A percentile compares a stretch with the other conserved stretches of the same genome.
Evolutionary conservation across 331 rosid species (phyloP).

Genomic region (Arachis monticola): DNA sequence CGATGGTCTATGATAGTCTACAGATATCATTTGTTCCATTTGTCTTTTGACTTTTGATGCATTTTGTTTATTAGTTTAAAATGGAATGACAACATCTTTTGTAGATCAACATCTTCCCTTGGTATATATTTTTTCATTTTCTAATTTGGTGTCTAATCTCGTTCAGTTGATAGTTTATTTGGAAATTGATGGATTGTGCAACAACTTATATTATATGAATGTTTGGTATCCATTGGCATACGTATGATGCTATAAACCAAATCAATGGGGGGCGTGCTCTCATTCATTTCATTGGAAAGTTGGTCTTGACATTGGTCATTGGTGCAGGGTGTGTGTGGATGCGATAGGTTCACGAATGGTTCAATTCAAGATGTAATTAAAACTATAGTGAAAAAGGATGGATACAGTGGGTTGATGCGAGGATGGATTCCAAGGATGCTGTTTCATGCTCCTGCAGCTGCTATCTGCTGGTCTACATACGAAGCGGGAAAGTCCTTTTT

Average conservation of each 20-base stretch:
- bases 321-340: constrained; percentile 91
- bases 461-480: constrained; percentile 98
- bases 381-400: constrained; percentile 81
- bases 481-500: constrained; percentile 88
- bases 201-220: constrained; percentile 18
- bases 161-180: constrained; percentile 23
- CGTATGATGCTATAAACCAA: not conserved
- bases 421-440: constrained; percentile 99
- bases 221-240: constrained; percentile 1
- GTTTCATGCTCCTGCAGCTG: constrained; percentile 98
- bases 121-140: not conserved
- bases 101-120: not conserved
- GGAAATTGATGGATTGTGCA: constrained; percentile 9
- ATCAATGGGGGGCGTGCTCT: not conserved
- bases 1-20: constrained; percentile 11
- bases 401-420: constrained; percentile 81
- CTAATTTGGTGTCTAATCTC: constrained; percentile 1
- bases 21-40: not conserved
- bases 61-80: not conserved
- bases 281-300: not conserved
- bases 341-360: constrained; percentile 86
- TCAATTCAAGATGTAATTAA: constrained; percentile 73
- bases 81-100: not conserved
- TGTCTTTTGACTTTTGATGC: constrained; percentile 8
- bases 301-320: constrained; percentile 30